Conservation (phyloP, 371 early-diverging fungal species). For the Thermomucor indicae-seudaticae region DNA sequence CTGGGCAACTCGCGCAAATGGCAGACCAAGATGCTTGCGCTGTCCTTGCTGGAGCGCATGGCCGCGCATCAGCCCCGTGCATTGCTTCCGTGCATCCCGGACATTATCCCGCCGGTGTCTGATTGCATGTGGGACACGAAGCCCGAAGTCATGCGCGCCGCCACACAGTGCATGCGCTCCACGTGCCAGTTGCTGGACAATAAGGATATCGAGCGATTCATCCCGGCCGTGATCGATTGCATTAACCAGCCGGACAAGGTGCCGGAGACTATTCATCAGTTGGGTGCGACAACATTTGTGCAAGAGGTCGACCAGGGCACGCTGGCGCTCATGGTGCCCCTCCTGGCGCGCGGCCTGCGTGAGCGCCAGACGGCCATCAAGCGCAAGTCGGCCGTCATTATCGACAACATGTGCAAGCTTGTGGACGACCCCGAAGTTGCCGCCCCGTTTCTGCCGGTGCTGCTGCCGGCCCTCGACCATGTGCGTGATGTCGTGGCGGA, state of each 20-base stretch:
- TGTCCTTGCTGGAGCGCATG: conserved; percentile 51
- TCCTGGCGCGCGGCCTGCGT: conserved; percentile 72
- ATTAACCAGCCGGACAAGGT: conserved; percentile 67
- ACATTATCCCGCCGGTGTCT: conserved; percentile 68
- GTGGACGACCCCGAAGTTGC: conserved; percentile 78
- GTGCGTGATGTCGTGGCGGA: conserved; percentile 76
- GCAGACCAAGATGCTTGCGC: conserved; percentile 69
- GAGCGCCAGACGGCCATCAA: conserved; percentile 61
- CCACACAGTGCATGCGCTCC: conserved; percentile 48
- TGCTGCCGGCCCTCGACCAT: conserved; percentile 74
- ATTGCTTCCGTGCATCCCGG: conserved; percentile 59
- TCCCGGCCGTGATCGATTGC: conserved; percentile 59
- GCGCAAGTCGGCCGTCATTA: conserved; percentile 80
- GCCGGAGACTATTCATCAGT: conserved; percentile 59
- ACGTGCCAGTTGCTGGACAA: conserved; percentile 56
- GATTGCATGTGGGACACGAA: conserved; percentile 76
- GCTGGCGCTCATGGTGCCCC: conserved; percentile 79
- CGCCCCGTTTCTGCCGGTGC: conserved; percentile 76
- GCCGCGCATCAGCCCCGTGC: conserved; percentile 53
- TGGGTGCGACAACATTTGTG: conserved; percentile 77
- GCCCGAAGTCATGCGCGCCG: conserved; percentile 53
- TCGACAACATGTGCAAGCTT: conserved; percentile 84
- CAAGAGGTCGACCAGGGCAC: conserved; percentile 76
- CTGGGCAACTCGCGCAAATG: conserved; percentile 69
- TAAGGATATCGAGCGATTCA: conserved; percentile 63